These are phyloP conservation scores for Marvania coccoides DNA, from an alignment of 139 green algal genomes.

Conservation along the genomic window DNA sequence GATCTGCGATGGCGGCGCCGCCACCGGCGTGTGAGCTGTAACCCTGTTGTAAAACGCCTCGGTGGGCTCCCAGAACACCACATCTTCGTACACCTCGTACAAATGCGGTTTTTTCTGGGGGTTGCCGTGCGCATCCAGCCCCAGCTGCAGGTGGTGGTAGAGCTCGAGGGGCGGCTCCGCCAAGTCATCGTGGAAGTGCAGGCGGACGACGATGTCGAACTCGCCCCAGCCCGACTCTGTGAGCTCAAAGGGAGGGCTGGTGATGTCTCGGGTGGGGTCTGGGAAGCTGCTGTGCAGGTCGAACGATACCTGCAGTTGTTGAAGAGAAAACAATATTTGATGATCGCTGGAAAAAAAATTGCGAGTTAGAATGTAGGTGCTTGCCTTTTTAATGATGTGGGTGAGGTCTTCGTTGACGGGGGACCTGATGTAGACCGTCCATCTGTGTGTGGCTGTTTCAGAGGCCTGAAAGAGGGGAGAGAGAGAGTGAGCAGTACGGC, in stretches of 20 bases:
- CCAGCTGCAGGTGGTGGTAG: constrained; percentile 71
- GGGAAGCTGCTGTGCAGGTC: constrained; percentile 84
- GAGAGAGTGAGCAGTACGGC: neutral
- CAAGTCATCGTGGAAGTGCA: constrained; percentile 67
- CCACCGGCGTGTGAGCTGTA: neutral
- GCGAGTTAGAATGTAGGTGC: neutral
- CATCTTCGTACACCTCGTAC: constrained; percentile 79
- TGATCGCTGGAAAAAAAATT: neutral
- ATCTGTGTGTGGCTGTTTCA: constrained; percentile 68
- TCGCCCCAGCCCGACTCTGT: constrained; percentile 93
- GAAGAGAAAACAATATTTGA: neutral
- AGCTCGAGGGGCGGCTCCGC: constrained; percentile 61
- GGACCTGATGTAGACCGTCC: constrained; percentile 87
- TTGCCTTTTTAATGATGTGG: constrained; percentile 61
- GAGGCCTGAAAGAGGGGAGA: constrained; percentile 40
- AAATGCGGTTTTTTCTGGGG: constrained; percentile 5
- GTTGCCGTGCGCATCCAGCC: neutral
- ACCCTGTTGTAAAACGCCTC: constrained; percentile 64
- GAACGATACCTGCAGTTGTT: constrained; percentile 68
- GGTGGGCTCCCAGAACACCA: constrained; percentile 81
- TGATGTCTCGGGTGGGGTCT: constrained; percentile 54
- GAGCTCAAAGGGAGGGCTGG: constrained; percentile 37
- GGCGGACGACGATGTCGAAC: constrained; percentile 83
- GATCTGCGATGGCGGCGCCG: constrained; percentile 15
- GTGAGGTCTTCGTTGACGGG: constrained; percentile 70